These are phyloP conservation scores for Posidonia australis DNA, from an alignment of 106 monocot genomes.

Conservation along the genomic window DNA sequence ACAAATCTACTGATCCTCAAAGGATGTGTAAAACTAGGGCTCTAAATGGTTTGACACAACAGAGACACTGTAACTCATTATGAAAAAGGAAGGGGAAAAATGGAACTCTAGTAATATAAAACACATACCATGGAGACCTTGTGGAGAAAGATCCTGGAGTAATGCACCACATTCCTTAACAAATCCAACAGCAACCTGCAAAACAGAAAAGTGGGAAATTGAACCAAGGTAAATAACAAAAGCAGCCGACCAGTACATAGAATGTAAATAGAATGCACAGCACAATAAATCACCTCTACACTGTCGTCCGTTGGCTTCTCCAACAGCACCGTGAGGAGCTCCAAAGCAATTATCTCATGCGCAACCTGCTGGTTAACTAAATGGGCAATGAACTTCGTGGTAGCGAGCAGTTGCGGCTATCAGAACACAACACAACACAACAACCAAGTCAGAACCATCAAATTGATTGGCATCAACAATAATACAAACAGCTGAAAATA, in stretches of 20 bases:
- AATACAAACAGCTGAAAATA: background rate
- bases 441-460: background rate
- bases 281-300: constrained; percentile 51
- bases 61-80: background rate
- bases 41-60: too few species aligned
- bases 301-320: constrained; percentile 94
- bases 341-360: constrained; percentile 78
- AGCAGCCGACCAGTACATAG: too few species aligned
- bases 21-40: too few species aligned
- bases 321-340: constrained; percentile 74
- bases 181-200: constrained; percentile 93
- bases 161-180: constrained; percentile 91
- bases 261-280: too few species aligned
- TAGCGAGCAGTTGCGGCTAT: constrained; percentile 81
- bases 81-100: background rate
- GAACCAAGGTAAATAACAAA: background rate
- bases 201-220: background rate
- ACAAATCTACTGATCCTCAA: too few species aligned
- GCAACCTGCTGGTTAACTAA: constrained; percentile 93
- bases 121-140: constrained; percentile 73
- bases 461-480: background rate
- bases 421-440: constrained; percentile 5
- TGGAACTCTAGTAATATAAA: background rate
- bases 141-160: constrained; percentile 80
- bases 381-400: constrained; percentile 93